phyloP scores from a whole-genome alignment of 768 basidiomycete genomes.

The Termitomyces bulborhizus region DNA sequence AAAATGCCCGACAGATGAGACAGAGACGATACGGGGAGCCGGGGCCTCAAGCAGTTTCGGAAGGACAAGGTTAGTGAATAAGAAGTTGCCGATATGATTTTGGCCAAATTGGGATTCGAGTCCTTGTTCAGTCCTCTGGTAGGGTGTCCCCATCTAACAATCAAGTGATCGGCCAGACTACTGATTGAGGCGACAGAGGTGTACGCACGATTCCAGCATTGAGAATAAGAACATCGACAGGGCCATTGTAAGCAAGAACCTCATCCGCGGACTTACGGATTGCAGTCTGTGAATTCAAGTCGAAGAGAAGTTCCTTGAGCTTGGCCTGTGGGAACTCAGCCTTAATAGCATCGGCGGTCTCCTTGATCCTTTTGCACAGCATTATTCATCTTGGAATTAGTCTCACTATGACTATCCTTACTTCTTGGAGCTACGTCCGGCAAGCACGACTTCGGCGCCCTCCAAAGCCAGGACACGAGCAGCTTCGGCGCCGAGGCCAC shows the following conservation, averaged over 20 bases:
- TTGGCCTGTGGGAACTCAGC: slow-evolving; percentile 6
- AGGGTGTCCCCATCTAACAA: slow-evolving; percentile 16
- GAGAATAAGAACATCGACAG: slow-evolving; percentile 16
- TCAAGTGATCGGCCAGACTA: neutral
- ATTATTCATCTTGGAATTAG: neutral
- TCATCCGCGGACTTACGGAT: slow-evolving; percentile 14
- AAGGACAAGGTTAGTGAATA: slow-evolving; percentile 17
- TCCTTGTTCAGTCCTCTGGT: slow-evolving; percentile 13
- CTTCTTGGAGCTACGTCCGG: slow-evolving; percentile 4
- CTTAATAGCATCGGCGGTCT: slow-evolving; percentile 3
- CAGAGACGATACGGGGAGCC: slow-evolving; percentile 7
- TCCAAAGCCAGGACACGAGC: slow-evolving; percentile 6
- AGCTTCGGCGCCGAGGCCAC: slow-evolving; percentile 6
- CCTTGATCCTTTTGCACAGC: slow-evolving; percentile 3
- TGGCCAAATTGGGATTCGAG: slow-evolving; percentile 16
- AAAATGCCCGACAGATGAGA: slow-evolving; percentile 6
- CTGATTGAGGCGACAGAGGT: neutral
- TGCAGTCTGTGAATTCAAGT: slow-evolving; percentile 10
- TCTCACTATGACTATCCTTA: too few species aligned
- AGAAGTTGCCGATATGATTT: slow-evolving; percentile 18
- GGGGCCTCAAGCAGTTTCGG: slow-evolving; percentile 1
- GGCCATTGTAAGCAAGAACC: slow-evolving; percentile 13
- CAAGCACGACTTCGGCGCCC: slow-evolving; percentile 7
- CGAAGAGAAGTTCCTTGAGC: slow-evolving; percentile 7
- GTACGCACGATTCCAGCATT: slow-evolving; percentile 15